Conservation (phyloP, 2,329 filamentous ascomycete genomes). For the Fusarium heterosporum region DNA sequence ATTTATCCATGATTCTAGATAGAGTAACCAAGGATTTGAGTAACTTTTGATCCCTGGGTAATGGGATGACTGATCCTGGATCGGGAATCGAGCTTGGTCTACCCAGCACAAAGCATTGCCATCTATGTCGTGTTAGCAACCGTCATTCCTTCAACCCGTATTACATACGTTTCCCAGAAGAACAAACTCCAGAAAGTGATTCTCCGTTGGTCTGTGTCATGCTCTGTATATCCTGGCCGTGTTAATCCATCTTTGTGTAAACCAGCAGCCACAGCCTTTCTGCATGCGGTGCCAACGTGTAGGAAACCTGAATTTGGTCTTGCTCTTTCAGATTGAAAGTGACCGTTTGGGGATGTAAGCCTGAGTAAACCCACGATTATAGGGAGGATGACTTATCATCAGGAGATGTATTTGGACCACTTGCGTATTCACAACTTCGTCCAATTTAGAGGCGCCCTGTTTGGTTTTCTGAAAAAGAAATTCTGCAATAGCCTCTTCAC, state of each 20-base stretch:
- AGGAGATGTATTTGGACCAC: slow-evolving; percentile 57
- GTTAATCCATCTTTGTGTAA: slow-evolving; percentile 57
- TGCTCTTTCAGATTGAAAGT: slow-evolving; percentile 58
- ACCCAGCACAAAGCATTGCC: slow-evolving; percentile 58
- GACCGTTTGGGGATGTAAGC: slow-evolving; percentile 49
- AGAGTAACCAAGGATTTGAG: slow-evolving; percentile 52
- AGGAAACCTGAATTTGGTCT: slow-evolving; percentile 58
- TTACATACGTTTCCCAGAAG: slow-evolving; percentile 56
- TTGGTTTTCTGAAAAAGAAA: slow-evolving; percentile 58
- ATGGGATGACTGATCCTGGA: slow-evolving; percentile 52
- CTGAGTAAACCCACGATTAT: slow-evolving; percentile 5
- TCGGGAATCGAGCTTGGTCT: slow-evolving; percentile 55
- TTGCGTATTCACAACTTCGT: slow-evolving; percentile 59
- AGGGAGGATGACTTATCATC: slow-evolving; percentile 55
- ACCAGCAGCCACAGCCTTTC: slow-evolving; percentile 58
- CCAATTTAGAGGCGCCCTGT: slow-evolving; percentile 51
- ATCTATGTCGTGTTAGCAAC: slow-evolving; percentile 45
- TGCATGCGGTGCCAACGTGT: slow-evolving; percentile 54
- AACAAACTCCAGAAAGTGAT: slow-evolving; percentile 53
- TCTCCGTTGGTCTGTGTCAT: slow-evolving; percentile 53
- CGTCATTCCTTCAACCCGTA: background rate
- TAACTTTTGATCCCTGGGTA: slow-evolving; percentile 53
- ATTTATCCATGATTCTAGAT: slow-evolving; percentile 55
- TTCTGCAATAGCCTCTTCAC: slow-evolving; percentile 55
- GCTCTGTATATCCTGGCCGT: slow-evolving; percentile 47